Evolutionary conservation across 2,329 filamentous ascomycete species (phyloP), one percentile per base, ranked within the genome.

Genomic region (Neospermospora avenae): DNA sequence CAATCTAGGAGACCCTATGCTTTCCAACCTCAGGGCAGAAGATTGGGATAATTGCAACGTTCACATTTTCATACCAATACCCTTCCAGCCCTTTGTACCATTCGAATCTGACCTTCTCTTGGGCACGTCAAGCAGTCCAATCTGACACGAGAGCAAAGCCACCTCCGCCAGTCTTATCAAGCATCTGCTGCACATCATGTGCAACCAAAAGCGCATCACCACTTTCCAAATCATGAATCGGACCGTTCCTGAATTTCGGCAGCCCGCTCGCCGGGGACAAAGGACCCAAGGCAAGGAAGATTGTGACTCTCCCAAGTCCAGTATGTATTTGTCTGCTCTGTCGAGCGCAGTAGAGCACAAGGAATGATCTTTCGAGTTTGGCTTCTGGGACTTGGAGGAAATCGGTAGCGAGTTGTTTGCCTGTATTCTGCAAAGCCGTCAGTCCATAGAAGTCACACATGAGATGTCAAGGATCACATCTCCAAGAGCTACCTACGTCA

Each of bases 121-220:
- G 46, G 46, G 25, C 10, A 51, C 24, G 46, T 51, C 55, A 58
- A 58, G 46, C 31, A 58, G 28, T 58, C 35, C n/a, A 58, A 42
- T 58, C 44, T 51, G 31, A 58, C 55, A 51, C 35, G 46, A 51
- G 52, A 56, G 58, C 41, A 60, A 60, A 55, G 28, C 58, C 41
- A 39, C 58, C 52, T 28, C 51, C 52, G 7, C 35, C 20, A 60
- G 24, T 60, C 42, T 35, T 53, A 55, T 56, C 41, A 39, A 48
- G 34, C 28, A 56, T 55, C 18, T 51, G 46, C 25, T 18, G 25
- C 46, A 44, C n/a, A 54, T 61, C 41, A 39, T 34, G 31, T 58
- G 6, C 22, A 49, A 49, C 48, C 28, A 58, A 39, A 44, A 61
- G 51, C n/a, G 46, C 48, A 55, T 61, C 46, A 58, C 46, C 46